Evolutionary conservation across 306 rosid genomes (phyloP).

Genomic region (Boehmeria nivea): DNA sequence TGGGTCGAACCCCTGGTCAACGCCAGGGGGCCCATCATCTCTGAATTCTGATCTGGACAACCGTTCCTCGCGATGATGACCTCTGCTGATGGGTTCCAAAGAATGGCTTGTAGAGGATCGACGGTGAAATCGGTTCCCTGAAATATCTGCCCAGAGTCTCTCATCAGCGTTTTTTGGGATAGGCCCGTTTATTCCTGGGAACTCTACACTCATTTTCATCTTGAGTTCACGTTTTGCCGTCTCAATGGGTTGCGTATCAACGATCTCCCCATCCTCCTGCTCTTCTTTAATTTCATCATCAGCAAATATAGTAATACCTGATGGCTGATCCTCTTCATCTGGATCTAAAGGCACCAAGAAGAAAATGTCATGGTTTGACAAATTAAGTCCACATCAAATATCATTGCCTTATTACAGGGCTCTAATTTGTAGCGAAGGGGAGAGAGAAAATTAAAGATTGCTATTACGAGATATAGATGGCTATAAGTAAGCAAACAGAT

Average conservation of each 20-base stretch:
- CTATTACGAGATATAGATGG: too few species aligned
- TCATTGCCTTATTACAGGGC: too few species aligned
- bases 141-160: slow-evolving; percentile 57
- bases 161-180: slow-evolving; percentile 79
- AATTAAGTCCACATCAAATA: slow-evolving; percentile 4
- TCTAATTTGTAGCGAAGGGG: too few species aligned
- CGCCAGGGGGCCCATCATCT: slow-evolving; percentile 81
- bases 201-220: slow-evolving; percentile 58
- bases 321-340: slow-evolving; percentile 83
- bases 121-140: slow-evolving; percentile 47
- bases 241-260: slow-evolving; percentile 20
- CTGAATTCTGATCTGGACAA: slow-evolving; percentile 40
- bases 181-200: slow-evolving; percentile 88
- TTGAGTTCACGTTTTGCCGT: slow-evolving; percentile 32
- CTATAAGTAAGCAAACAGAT: background rate
- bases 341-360: slow-evolving; percentile 40
- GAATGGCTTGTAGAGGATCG: slow-evolving; percentile 30
- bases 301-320: slow-evolving; percentile 72
- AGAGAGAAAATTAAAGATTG: too few species aligned
- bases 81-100: slow-evolving; percentile 49
- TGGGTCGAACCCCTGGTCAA: slow-evolving; percentile 50
- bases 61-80: slow-evolving; percentile 53
- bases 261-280: slow-evolving; percentile 91
- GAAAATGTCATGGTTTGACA: slow-evolving; percentile 5
- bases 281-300: slow-evolving; percentile 52